These are phyloP conservation scores for Lavandula angustifolia DNA, from an alignment of 257 asterid species.

Conservation along the genomic window DNA sequence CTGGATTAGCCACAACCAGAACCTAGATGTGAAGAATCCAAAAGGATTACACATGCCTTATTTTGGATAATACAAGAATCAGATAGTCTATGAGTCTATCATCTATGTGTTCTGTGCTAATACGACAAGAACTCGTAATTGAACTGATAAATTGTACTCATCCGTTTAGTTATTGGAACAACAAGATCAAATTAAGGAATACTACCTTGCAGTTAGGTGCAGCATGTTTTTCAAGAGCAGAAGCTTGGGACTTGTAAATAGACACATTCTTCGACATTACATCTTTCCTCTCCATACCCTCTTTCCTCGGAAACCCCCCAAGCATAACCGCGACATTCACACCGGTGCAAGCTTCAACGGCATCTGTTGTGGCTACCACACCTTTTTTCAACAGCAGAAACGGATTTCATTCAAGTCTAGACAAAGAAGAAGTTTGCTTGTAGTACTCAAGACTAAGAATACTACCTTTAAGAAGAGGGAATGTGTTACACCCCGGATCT, in stretches of 20 bases:
- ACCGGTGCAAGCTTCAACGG: conserved; percentile 75
- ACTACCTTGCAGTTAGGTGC: conserved; percentile 88
- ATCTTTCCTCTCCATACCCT: conserved; percentile 96
- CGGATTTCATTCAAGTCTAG: neutral
- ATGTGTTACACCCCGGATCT: too few species aligned
- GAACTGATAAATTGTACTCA: neutral
- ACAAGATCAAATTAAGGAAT: neutral
- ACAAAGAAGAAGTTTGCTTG: neutral
- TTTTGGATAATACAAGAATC: too few species aligned
- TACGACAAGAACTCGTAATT: neutral
- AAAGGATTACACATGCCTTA: neutral
- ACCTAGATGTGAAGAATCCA: conserved; percentile 45
- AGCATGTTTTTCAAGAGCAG: conserved; percentile 89
- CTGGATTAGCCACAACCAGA: conserved; percentile 95
- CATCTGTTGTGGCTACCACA: conserved; percentile 89
- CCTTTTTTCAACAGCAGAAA: conserved; percentile 41
- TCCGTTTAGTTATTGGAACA: neutral
- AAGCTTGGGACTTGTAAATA: conserved; percentile 91
- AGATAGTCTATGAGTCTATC: too few species aligned
- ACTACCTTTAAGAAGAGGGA: conserved; percentile 83
- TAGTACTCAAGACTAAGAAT: neutral
- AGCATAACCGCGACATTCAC: conserved; percentile 86
- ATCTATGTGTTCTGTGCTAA: too few species aligned
- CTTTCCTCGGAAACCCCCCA: conserved; percentile 97
- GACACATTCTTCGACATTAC: conserved; percentile 93